Evolutionary conservation across 2,329 filamentous ascomycete species (phyloP).

Genomic region (Pseudogymnoascus sp.): DNA sequence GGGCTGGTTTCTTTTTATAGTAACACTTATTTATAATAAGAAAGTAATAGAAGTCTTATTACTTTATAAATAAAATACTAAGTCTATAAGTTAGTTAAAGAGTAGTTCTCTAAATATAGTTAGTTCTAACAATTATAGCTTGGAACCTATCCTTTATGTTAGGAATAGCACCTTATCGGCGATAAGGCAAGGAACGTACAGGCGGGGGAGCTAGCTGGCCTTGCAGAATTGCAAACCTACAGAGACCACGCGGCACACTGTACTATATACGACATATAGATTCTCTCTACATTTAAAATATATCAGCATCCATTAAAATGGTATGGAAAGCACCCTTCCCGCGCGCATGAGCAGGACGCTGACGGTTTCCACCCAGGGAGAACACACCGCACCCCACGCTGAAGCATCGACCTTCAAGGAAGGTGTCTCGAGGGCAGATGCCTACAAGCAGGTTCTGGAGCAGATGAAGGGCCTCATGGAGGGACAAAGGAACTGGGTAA

Average conservation of each 20-base stretch:
- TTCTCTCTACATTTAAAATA: background rate
- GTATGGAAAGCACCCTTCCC: background rate
- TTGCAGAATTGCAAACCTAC: background rate
- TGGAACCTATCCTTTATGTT: no score
- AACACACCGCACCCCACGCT: constrained; percentile 43
- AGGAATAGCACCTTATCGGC: background rate
- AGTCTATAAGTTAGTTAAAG: no score
- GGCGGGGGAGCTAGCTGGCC: background rate
- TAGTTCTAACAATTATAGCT: no score
- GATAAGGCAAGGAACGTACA: background rate
- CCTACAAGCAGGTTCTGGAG: constrained; percentile 65
- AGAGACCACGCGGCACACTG: background rate
- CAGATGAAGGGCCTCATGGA: constrained; percentile 63
- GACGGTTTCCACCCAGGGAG: background rate
- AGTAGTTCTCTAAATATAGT: no score
- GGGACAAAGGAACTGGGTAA: constrained; percentile 72
- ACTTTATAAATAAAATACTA: no score
- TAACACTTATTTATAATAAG: no score
- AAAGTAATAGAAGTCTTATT: no score
- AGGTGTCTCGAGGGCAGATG: constrained; percentile 61
- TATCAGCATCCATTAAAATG: background rate
- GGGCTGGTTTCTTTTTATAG: no score
- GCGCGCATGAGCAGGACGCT: background rate
- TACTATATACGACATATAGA: background rate
- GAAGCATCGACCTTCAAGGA: constrained; percentile 66